Conservation (phyloP, 108 stramenopile genomes). For the Nannochloropsis salina region DNA sequence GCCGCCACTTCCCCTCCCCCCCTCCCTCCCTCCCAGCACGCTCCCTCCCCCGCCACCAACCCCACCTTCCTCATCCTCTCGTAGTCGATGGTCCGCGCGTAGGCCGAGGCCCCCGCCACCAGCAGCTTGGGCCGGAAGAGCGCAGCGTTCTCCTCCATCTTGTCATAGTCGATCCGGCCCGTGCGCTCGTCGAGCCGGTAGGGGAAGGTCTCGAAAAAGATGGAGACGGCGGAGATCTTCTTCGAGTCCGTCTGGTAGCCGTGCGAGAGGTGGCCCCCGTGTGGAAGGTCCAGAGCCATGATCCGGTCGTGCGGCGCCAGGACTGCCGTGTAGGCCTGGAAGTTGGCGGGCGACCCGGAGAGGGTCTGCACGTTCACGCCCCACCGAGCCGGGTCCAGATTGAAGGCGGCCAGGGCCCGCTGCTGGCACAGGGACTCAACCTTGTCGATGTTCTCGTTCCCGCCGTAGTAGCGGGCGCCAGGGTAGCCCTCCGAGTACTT, state of each 20-base stretch:
- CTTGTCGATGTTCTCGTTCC: conserved; percentile 80
- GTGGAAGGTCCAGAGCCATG: conserved; percentile 94
- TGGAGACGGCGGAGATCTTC: conserved; percentile 85
- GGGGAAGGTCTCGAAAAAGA: conserved; percentile 97
- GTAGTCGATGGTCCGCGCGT: conserved; percentile 97
- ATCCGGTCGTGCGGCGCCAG: conserved; percentile 97
- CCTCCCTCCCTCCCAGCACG: too few species aligned
- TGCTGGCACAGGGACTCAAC: conserved; percentile 93
- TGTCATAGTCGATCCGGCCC: conserved; percentile 93
- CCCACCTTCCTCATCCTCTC: conserved; percentile 76
- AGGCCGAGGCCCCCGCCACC: conserved; percentile 97
- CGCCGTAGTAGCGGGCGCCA: conserved; percentile 88
- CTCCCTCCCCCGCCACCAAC: background rate
- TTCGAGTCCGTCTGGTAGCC: conserved; percentile 93
- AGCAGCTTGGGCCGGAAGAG: conserved; percentile 90
- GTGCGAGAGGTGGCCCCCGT: conserved; percentile 94
- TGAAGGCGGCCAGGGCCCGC: conserved; percentile 88
- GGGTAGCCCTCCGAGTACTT: conserved; percentile 78
- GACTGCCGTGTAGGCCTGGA: conserved; percentile 93
- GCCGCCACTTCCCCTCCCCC: too few species aligned
- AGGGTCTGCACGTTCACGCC: conserved; percentile 77
- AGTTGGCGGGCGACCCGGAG: conserved; percentile 97
- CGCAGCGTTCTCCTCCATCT: conserved; percentile 79
- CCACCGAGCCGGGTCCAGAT: conserved; percentile 72
- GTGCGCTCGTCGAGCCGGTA: conserved; percentile 95